Evolutionary conservation across 345 rosid genomes (phyloP).

Genomic region (Streptanthus diversifolius): DNA sequence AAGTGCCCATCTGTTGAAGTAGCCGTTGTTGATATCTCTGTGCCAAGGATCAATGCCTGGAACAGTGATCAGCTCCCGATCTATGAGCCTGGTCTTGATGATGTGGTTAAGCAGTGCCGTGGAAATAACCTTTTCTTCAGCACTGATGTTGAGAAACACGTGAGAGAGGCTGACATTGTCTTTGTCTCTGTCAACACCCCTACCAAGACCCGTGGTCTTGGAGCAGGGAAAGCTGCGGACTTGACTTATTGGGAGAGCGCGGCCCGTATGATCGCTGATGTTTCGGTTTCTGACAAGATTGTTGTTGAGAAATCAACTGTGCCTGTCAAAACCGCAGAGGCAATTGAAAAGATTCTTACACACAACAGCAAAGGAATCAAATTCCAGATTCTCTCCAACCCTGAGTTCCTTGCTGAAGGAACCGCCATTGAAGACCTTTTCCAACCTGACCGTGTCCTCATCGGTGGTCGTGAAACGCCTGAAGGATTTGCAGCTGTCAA

Average conservation of each 20-base stretch:
- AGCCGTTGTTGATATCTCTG: constrained; percentile 85
- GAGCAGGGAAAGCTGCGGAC: constrained; percentile 95
- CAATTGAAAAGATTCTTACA: constrained; percentile 82
- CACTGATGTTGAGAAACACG: constrained; percentile 85
- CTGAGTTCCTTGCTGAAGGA: constrained; percentile 96
- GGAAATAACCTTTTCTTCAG: constrained; percentile 92
- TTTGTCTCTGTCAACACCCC: constrained; percentile 94
- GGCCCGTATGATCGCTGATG: constrained; percentile 91
- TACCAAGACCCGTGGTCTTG: constrained; percentile 82
- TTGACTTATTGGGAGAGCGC: constrained; percentile 98
- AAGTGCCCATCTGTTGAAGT: constrained; percentile 88
- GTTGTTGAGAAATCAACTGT: constrained; percentile 95
- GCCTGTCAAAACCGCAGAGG: constrained; percentile 93
- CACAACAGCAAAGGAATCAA: constrained; percentile 94
- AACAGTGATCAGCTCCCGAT: constrained; percentile 87
- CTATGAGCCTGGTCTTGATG: constrained; percentile 90
- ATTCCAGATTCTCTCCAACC: constrained; percentile 90
- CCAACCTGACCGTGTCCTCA: constrained; percentile 78
- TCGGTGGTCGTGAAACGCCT: constrained; percentile 88
- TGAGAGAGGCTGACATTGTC: constrained; percentile 76
- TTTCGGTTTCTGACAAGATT: constrained; percentile 78
- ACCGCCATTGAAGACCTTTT: constrained; percentile 77
- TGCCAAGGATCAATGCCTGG: constrained; percentile 73
- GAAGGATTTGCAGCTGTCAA: constrained; percentile 77
- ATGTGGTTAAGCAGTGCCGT: constrained; percentile 72